These are phyloP conservation scores for Fraxinus velutina DNA, from an alignment of 305 asterid species.

Conservation along the genomic window DNA sequence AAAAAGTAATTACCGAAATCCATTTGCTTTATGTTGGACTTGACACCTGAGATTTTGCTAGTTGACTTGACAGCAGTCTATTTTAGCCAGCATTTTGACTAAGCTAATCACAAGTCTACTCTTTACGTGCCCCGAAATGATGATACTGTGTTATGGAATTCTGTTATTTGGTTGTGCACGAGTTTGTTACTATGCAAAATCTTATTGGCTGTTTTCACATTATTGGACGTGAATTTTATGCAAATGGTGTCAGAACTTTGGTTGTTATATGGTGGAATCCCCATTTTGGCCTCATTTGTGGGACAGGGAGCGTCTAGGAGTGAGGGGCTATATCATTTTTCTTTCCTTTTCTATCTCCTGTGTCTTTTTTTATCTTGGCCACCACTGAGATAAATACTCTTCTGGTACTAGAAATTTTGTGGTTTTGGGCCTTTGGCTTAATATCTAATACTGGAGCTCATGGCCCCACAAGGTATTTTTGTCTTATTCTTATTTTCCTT, in stretches of 20 bases:
- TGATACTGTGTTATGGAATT: slow-evolving; percentile 16
- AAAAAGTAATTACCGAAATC: slow-evolving; percentile 13
- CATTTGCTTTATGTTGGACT: slow-evolving; percentile 17
- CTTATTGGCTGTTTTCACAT: not conserved
- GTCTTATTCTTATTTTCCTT: slow-evolving; percentile 15
- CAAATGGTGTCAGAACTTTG: not conserved
- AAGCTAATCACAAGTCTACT: not conserved
- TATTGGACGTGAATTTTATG: not conserved
- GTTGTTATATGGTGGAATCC: not conserved
- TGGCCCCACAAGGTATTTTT: slow-evolving; percentile 4
- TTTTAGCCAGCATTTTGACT: slow-evolving; percentile 20
- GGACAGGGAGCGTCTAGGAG: not conserved
- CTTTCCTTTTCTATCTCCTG: slow-evolving; percentile 10
- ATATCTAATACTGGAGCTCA: slow-evolving; percentile 6
- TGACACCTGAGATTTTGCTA: slow-evolving; percentile 10
- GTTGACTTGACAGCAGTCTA: slow-evolving; percentile 14
- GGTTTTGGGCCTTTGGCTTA: slow-evolving; percentile 19
- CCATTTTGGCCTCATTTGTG: not conserved
- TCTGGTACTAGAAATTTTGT: not conserved
- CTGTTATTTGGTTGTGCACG: not conserved
- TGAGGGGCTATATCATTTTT: not conserved
- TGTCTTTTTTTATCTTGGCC: not conserved
- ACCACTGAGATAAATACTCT: not conserved
- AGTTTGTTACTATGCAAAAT: not conserved
- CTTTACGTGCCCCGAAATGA: slow-evolving; percentile 17